A percentile compares a stretch with the other conserved stretches of the same genome.
Evolutionary conservation across 2,329 filamentous ascomycete genomes (phyloP).

Genomic region (Beauveria sp.): DNA sequence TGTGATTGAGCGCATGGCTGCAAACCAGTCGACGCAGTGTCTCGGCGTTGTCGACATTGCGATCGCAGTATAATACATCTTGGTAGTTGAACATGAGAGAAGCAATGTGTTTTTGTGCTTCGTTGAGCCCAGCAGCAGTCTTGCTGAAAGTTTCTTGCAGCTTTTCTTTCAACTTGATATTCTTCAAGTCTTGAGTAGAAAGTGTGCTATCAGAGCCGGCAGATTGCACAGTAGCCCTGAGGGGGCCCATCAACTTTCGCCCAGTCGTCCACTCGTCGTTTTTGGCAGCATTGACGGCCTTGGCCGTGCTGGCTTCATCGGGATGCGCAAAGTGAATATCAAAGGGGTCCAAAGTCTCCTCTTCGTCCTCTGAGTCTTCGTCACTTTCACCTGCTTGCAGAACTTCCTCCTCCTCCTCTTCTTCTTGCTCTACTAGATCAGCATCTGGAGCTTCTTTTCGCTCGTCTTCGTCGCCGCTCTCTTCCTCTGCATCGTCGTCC

Average conservation of each 20-base stretch:
- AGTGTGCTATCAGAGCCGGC: slow-evolving; percentile 33
- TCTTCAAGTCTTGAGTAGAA: slow-evolving; percentile 32
- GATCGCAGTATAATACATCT: slow-evolving; percentile 69
- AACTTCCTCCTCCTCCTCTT: slow-evolving; percentile 32
- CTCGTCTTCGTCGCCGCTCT: slow-evolving; percentile 17
- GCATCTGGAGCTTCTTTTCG: slow-evolving; percentile 30
- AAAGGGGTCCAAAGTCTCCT: slow-evolving; percentile 62
- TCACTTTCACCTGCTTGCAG: slow-evolving; percentile 21
- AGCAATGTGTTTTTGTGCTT: slow-evolving; percentile 57
- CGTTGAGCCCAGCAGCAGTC: slow-evolving; percentile 49
- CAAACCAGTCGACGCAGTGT: slow-evolving; percentile 65
- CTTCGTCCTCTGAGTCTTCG: slow-evolving; percentile 41
- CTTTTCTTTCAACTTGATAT: slow-evolving; percentile 63
- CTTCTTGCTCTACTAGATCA: slow-evolving; percentile 27
- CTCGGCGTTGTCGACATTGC: slow-evolving; percentile 61
- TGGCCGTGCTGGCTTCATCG: slow-evolving; percentile 51
- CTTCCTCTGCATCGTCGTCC: not conserved
- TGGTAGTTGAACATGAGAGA: slow-evolving; percentile 73
- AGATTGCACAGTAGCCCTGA: slow-evolving; percentile 39
- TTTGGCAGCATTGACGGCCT: slow-evolving; percentile 43
- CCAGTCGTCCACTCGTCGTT: slow-evolving; percentile 44
- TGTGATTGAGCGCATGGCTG: slow-evolving; percentile 82
- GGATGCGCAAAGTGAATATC: slow-evolving; percentile 69
- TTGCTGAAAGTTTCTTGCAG: slow-evolving; percentile 48
- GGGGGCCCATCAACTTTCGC: slow-evolving; percentile 38